Base-by-base conservation (phyloP, 2,329 filamentous ascomycete species). In the Zymoseptoria ardabiliae region DNA sequence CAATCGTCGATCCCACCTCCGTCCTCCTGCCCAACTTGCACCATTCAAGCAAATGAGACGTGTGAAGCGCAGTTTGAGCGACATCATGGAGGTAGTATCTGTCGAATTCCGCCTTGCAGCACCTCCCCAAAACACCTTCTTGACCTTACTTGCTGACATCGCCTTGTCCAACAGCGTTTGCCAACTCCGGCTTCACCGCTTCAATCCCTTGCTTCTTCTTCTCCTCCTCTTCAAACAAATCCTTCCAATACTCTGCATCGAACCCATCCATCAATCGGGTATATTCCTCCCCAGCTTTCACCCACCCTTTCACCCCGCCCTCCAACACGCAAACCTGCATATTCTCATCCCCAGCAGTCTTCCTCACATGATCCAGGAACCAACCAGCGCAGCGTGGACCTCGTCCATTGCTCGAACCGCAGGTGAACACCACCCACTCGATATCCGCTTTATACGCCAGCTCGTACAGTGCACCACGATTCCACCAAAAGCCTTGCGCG, bases 401-500 rank as follows among this genome's bases (percentile, higher is more conserved):
- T 8, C 59, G 4, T 2, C 53, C 56, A 21, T 61, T 64, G 35
- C 56, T 73, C 66, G 67, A 70, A 69, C 75, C 76, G 64, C 77
- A 79, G 23, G 77, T 78, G 63, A 79, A 79, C 4, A 77, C 76
- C 1, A 79, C 76, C 66, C 73, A 73, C 58, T 74, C 75, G 17
- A 79, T 71, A 45, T 76, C 76, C 7, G 76, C 73, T 55, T 77
- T 71, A 61, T 75, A 77, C 55, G 74, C 76, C 30, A 79, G 61
- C 56, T 77, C 71, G 48, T 77, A 76, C 56, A 79, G 66, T n/a
- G 74, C 73, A 1, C 69, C 75, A 50, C 74, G 67, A 62, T 79
- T 79, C 72, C 74, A 70, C 66, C 74, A 78, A 68, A 79, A 79
- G 49, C 73, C 74, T 54, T 79, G 76, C 0, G 77, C 77, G n/a